Conservation (phyloP, 1,284 basidiomycete genomes). For the Marasmius sp. region DNA sequence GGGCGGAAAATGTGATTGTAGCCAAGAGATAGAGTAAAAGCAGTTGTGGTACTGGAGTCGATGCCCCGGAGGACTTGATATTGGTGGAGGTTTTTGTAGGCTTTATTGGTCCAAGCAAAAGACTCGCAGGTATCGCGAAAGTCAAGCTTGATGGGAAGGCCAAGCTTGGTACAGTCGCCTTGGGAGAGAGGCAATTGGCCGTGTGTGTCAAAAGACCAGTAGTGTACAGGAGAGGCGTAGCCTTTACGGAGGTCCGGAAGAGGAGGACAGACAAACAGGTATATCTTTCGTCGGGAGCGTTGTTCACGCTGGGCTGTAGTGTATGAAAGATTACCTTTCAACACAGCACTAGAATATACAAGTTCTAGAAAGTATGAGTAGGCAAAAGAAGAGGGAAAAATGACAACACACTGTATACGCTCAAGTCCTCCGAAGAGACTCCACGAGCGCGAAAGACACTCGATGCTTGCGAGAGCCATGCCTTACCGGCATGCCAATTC, state of each 20-base stretch:
- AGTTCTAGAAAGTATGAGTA: background rate
- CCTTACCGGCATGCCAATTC: background rate
- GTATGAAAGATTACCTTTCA: background rate
- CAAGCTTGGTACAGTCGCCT: background rate
- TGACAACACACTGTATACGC: background rate
- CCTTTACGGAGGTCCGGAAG: too few species aligned
- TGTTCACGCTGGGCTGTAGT: background rate
- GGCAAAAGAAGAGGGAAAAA: background rate
- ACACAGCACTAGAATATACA: background rate
- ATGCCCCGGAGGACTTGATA: background rate
- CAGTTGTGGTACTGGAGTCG: background rate
- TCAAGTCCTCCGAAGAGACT: background rate
- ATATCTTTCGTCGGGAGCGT: background rate
- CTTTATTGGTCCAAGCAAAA: background rate
- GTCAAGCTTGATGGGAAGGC: background rate
- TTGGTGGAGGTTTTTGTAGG: background rate
- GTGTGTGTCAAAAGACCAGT: background rate
- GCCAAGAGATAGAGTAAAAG: background rate
- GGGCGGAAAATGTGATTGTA: background rate
- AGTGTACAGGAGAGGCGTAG: background rate
- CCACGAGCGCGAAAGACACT: background rate
- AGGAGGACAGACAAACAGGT: background rate
- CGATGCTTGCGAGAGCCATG: background rate
- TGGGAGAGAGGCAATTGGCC: background rate
- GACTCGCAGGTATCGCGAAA: background rate